Conservation (phyloP, 2,329 filamentous ascomycete species). For the Epichloe sylvatica region DNA sequence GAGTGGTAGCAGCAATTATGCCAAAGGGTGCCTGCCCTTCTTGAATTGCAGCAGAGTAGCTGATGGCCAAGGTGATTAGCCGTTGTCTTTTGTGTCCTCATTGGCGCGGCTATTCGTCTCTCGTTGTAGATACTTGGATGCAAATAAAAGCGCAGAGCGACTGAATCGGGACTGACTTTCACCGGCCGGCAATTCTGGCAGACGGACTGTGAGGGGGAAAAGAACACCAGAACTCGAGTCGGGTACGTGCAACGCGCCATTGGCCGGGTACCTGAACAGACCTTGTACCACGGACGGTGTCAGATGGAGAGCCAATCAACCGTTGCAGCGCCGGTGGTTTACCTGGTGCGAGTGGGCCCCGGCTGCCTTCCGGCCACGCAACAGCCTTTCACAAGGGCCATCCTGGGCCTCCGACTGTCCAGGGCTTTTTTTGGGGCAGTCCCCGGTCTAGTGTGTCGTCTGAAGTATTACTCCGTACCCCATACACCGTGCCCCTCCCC, state of each 20-base stretch:
- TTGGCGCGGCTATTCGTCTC: no score
- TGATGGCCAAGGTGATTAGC: no score
- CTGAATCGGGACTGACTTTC: not conserved
- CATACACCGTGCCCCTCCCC: not conserved
- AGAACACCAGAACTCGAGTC: not conserved
- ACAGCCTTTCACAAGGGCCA: not conserved
- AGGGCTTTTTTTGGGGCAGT: not conserved
- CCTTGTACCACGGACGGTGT: not conserved
- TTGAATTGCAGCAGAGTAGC: no score
- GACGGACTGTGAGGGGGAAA: no score
- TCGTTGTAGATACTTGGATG: no score
- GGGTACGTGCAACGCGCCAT: slow-evolving; percentile 14
- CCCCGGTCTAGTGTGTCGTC: not conserved
- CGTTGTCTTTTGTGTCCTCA: no score
- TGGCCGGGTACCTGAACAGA: slow-evolving; percentile 17
- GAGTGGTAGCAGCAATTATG: not conserved
- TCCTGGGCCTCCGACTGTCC: not conserved
- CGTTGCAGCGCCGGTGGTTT: not conserved
- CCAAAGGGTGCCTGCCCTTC: no score
- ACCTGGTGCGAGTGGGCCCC: not conserved
- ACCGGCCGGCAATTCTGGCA: not conserved
- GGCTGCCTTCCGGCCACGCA: not conserved
- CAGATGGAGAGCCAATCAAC: not conserved
- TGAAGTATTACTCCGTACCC: no score
- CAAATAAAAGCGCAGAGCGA: no score